Evolutionary conservation across 192 early-diverging fungal species (phyloP).

Genomic region (Physocladia obscura): DNA sequence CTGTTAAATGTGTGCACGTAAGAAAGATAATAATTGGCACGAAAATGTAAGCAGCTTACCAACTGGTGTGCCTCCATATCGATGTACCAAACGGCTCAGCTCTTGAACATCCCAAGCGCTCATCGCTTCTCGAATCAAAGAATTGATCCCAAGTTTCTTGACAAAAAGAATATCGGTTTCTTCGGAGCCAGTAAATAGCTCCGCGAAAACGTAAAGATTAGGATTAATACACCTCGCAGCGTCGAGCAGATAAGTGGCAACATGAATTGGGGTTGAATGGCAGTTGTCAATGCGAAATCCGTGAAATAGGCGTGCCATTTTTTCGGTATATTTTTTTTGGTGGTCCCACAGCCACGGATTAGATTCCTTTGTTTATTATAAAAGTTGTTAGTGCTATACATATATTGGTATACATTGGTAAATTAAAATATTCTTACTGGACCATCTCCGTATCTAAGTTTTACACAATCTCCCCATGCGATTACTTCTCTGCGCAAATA

Average conservation of each 20-base stretch:
- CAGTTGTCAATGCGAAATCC: constrained; percentile 99
- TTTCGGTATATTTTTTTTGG: constrained; percentile 83
- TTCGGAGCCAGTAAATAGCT: constrained; percentile 97
- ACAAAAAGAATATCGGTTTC: constrained; percentile 93
- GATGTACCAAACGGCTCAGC: constrained; percentile 84
- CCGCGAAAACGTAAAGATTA: constrained; percentile 94
- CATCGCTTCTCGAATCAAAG: constrained; percentile 97
- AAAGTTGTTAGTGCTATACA: no score
- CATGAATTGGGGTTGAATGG: constrained; percentile 94
- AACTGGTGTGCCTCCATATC: constrained; percentile 87
- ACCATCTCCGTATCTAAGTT: constrained; percentile 85
- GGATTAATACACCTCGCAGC: constrained; percentile 79
- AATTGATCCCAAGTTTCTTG: constrained; percentile 89
- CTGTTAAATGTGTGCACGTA: constrained; percentile 40
- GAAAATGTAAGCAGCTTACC: no score
- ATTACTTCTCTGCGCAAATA: constrained; percentile 96
- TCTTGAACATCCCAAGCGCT: constrained; percentile 93
- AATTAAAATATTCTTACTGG: constrained; percentile 51
- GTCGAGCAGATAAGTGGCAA: constrained; percentile 90
- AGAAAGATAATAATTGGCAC: no score
- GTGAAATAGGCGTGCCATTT: constrained; percentile 85
- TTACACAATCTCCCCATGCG: constrained; percentile 99
- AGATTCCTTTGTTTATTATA: no score
- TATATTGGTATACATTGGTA: constrained; percentile 5
- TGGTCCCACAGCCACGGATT: constrained; percentile 97